Conservation (phyloP, 805 yeast species). For the Pichia scutulata region DNA sequence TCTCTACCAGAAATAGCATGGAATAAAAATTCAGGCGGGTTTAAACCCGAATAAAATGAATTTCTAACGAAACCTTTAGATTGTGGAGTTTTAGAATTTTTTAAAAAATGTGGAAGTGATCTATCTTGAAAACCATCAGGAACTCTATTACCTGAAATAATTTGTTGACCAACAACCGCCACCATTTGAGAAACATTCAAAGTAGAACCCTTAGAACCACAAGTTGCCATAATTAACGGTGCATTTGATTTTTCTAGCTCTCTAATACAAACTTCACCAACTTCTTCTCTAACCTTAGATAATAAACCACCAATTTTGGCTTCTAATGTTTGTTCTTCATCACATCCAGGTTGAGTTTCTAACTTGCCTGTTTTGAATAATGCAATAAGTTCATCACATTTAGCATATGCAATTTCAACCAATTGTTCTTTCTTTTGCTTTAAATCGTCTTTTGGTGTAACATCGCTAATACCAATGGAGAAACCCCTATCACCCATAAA, state of each 20-base stretch:
- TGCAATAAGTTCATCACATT: conserved; percentile 85
- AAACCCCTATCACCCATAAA: conserved; percentile 92
- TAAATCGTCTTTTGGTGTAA: conserved; percentile 81
- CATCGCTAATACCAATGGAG: conserved; percentile 95
- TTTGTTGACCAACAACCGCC: conserved; percentile 99
- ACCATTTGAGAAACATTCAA: conserved; percentile 99
- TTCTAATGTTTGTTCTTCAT: conserved; percentile 96
- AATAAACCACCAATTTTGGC: conserved; percentile 94
- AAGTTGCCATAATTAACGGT: conserved; percentile 97
- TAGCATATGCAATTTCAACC: conserved; percentile 84
- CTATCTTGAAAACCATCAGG: conserved; percentile 99
- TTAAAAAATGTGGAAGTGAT: conserved; percentile 92
- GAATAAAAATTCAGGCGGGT: conserved; percentile 87
- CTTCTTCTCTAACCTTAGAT: conserved; percentile 97
- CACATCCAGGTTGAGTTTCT: conserved; percentile 98
- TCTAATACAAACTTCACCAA: conserved; percentile 93
- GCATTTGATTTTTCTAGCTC: conserved; percentile 89
- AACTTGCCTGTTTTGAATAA: conserved; percentile 74
- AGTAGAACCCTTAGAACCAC: conserved; percentile 98
- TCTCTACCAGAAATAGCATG: conserved; percentile 99
- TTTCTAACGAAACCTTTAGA: conserved; percentile 97
- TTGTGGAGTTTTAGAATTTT: conserved; percentile 94
- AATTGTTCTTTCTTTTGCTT: conserved; percentile 71
- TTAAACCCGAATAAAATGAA: conserved; percentile 86
- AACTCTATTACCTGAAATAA: conserved; percentile 96